These are phyloP conservation scores for Tricholoma saponaceum DNA, from an alignment of 768 basidiomycete species.

Conservation along the genomic window DNA sequence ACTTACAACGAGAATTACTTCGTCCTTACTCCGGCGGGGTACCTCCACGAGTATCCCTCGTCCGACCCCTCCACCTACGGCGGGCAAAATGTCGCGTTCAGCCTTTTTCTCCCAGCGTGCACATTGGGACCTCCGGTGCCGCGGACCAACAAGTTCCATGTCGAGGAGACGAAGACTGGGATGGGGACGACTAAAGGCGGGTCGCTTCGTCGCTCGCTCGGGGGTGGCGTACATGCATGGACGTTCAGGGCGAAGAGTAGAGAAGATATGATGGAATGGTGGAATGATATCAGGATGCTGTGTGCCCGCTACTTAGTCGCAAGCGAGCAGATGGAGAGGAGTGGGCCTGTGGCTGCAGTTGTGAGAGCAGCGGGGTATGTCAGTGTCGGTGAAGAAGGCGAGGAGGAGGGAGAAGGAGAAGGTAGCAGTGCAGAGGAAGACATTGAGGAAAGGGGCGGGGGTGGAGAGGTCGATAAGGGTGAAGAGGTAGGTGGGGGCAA, in stretches of 20 bases:
- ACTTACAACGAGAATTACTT: constrained; percentile 83
- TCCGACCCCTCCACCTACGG: constrained; percentile 60
- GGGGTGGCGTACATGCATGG: constrained; percentile 51
- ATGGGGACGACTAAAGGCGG: constrained; percentile 60
- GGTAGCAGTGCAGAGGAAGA: constrained; percentile 57
- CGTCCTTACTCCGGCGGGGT: constrained; percentile 93
- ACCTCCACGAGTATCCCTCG: constrained; percentile 86
- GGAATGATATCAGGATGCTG: constrained; percentile 95
- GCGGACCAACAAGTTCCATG: constrained; percentile 93
- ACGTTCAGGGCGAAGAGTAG: constrained; percentile 84
- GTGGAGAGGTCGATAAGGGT: constrained; percentile 43
- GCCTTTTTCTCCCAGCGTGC: constrained; percentile 90
- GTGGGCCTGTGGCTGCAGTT: constrained; percentile 89
- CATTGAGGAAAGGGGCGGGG: constrained; percentile 36
- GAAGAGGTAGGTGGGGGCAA: constrained; percentile 37
- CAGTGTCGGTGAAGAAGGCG: constrained; percentile 78
- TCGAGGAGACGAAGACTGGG: constrained; percentile 87
- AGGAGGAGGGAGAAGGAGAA: constrained; percentile 51
- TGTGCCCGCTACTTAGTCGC: constrained; percentile 93
- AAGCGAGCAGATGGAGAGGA: constrained; percentile 87
- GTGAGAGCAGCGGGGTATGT: constrained; percentile 86
- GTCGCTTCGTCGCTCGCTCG: constrained; percentile 36
- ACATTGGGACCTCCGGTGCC: constrained; percentile 88
- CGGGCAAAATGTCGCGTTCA: constrained; percentile 65
- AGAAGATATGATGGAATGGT: constrained; percentile 99